Evolutionary conservation across 805 yeast genomes (phyloP).

Genomic region (Ogataea allantospora): DNA sequence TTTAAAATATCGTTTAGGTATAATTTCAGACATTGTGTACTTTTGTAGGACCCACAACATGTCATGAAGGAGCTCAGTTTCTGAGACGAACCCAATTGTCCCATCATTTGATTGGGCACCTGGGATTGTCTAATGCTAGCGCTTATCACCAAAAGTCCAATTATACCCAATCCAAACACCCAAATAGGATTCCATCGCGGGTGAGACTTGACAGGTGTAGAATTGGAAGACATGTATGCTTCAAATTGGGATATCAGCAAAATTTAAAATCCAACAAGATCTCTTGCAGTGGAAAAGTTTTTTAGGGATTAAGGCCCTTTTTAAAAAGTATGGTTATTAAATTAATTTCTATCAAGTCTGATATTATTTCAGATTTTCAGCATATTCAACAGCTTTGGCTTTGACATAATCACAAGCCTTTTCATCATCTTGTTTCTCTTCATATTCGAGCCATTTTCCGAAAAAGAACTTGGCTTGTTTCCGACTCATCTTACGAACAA

Average conservation of each 20-base stretch:
- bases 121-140: slow-evolving; percentile 15
- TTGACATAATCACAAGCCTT: slow-evolving; percentile 80
- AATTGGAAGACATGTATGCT: slow-evolving; percentile 1
- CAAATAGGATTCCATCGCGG: slow-evolving; percentile 6
- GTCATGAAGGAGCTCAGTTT: slow-evolving; percentile 8
- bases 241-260: not conserved
- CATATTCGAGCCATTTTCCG: slow-evolving; percentile 85
- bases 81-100: slow-evolving; percentile 2
- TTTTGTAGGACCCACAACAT: slow-evolving; percentile 18
- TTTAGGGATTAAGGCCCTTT: slow-evolving; percentile 1
- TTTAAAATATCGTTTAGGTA: slow-evolving; percentile 14
- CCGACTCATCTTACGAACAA: slow-evolving; percentile 62
- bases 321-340: slow-evolving; percentile 5
- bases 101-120: not conserved
- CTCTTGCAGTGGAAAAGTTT: not conserved
- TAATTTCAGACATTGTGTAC: slow-evolving; percentile 15
- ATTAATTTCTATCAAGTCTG: not conserved
- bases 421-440: slow-evolving; percentile 65
- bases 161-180: slow-evolving; percentile 8
- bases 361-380: slow-evolving; percentile 26
- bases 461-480: slow-evolving; percentile 95
- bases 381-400: slow-evolving; percentile 82
- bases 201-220: not conserved
- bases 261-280: not conserved
- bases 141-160: slow-evolving; percentile 10